Evolutionary conservation across 345 rosid species (phyloP).

Genomic region (Aquilaria malaccensis): DNA sequence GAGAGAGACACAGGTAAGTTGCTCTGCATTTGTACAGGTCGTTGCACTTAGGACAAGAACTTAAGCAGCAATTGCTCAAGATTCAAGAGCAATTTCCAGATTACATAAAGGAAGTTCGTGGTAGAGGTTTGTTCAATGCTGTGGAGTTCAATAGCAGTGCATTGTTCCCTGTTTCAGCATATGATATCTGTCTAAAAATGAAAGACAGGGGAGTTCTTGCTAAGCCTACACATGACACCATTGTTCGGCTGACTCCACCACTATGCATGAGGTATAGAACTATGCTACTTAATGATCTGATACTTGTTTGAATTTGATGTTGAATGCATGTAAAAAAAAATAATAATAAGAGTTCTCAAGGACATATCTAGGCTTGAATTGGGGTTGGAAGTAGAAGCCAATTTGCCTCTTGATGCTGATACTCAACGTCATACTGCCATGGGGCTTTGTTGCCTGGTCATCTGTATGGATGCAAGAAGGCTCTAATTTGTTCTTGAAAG

Average conservation of each 20-base stretch:
- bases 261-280: constrained; percentile 70
- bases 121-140: constrained; percentile 90
- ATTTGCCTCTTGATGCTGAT: no score
- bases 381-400: no score
- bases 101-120: constrained; percentile 80
- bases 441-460: neutral
- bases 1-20: neutral
- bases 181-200: constrained; percentile 81
- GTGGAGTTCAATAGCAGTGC: constrained; percentile 59
- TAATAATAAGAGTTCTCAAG: no score
- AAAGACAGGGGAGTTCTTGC: constrained; percentile 91
- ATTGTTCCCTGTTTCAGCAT: constrained; percentile 74
- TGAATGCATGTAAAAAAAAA: no score
- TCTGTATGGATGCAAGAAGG: neutral
- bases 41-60: constrained; percentile 51
- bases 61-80: constrained; percentile 46
- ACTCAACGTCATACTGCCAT: neutral
- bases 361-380: no score
- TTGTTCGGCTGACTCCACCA: constrained; percentile 93
- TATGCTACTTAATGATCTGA: neutral
- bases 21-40: constrained; percentile 36
- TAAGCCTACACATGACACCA: constrained; percentile 84
- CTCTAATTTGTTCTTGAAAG: no score
- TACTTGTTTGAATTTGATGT: no score
- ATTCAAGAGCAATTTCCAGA: constrained; percentile 58